Percentiles rank a stretch among this genome's conserved stretches.
Conservation (phyloP, 1,284 basidiomycete species). For the Trametes pubescens region DNA sequence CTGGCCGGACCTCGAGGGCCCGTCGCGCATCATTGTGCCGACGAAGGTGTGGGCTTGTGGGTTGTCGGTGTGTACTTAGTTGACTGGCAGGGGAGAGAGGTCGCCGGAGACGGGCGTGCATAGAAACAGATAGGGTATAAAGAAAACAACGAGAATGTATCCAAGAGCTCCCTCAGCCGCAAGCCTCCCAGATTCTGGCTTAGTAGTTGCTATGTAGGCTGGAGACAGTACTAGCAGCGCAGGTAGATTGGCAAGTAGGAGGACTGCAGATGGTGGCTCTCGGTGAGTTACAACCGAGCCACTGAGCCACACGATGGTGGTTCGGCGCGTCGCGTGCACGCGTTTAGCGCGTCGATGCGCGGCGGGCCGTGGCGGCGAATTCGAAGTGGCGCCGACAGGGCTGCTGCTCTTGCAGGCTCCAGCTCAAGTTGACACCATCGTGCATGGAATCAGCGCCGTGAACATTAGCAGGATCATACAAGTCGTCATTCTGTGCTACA, state of each 20-base stretch:
- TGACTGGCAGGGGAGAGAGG: background rate
- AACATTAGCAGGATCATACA: background rate
- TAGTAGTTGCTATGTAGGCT: background rate
- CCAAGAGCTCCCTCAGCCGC: no score
- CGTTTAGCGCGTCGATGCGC: background rate
- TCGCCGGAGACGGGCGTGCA: background rate
- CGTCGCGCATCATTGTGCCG: conserved; percentile 35
- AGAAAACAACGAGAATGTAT: background rate
- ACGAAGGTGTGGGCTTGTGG: background rate
- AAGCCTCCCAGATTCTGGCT: background rate
- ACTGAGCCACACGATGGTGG: background rate
- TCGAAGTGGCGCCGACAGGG: no score
- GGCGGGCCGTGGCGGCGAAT: background rate
- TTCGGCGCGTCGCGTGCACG: conserved; percentile 1
- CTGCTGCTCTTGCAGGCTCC: background rate
- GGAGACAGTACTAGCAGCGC: no score
- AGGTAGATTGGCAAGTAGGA: background rate
- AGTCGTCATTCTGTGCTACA: conserved; percentile 14
- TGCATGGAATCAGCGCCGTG: no score
- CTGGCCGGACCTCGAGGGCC: conserved; percentile 32
- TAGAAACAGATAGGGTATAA: background rate
- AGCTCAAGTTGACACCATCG: no score
- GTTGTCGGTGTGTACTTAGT: background rate
- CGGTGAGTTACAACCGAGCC: background rate
- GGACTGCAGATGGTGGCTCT: background rate